Conservation (phyloP, 1,284 basidiomycete genomes). For the Exobasidium cylindrosporum region DNA sequence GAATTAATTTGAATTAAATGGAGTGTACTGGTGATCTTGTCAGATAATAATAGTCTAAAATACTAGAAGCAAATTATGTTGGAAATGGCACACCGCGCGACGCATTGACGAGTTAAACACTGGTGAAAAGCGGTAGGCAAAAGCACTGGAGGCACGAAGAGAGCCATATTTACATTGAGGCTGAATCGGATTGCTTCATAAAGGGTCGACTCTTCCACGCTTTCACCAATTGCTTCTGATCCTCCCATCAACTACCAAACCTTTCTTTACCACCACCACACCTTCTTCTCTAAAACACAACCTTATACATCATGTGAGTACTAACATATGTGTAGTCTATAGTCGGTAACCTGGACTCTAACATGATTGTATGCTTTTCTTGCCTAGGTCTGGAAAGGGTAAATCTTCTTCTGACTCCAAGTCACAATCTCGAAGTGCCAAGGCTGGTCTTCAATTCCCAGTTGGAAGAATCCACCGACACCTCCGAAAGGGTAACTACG, state of each 20-base stretch:
- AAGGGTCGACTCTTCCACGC: constrained; percentile 1
- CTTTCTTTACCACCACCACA: constrained; percentile 7
- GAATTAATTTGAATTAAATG: background rate
- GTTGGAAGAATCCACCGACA: constrained; percentile 85
- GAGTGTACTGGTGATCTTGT: background rate
- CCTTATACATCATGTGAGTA: constrained; percentile 16
- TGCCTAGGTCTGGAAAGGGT: constrained; percentile 35
- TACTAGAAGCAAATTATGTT: too few relatives aligned
- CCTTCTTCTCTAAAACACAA: constrained; percentile 6
- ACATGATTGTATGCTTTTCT: background rate
- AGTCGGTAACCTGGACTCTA: constrained; percentile 1
- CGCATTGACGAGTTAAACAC: too few relatives aligned
- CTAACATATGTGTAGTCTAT: constrained; percentile 14
- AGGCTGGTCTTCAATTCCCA: constrained; percentile 68
- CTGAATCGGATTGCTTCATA: constrained; percentile 1
- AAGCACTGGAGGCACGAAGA: background rate
- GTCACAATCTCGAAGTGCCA: constrained; percentile 72
- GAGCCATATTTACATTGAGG: too few relatives aligned
- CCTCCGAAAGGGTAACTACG: constrained; percentile 80
- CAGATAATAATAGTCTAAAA: background rate
- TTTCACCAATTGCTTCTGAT: background rate
- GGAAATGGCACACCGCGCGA: background rate
- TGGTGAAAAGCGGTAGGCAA: background rate
- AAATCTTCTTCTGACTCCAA: constrained; percentile 58
- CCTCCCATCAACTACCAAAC: constrained; percentile 9